Percentiles rank a stretch among this genome's conserved stretches.
Conservation (phyloP, 345 rosid species). For the Conringia planisiliqua region DNA sequence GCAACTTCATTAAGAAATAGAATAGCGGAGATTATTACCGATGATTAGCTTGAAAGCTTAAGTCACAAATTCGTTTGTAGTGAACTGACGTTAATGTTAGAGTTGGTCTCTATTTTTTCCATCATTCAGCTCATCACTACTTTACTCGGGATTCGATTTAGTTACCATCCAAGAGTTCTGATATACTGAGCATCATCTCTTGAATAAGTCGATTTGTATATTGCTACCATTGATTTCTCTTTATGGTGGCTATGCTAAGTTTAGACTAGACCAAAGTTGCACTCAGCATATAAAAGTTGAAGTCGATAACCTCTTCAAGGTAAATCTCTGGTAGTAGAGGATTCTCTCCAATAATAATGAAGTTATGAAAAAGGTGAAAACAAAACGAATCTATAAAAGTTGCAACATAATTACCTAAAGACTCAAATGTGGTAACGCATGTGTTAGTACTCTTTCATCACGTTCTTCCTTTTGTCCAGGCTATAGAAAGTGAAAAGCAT, state of each 20-base stretch:
- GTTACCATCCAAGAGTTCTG: background rate
- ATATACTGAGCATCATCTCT: background rate
- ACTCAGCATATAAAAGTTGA: no score
- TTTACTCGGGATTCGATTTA: background rate
- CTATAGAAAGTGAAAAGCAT: background rate
- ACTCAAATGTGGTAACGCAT: background rate
- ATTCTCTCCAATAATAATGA: background rate
- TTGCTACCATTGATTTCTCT: background rate
- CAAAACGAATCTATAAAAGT: background rate
- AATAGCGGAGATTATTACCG: background rate
- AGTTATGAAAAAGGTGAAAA: background rate
- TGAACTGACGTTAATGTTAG: background rate
- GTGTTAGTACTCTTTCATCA: background rate
- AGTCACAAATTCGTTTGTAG: slow-evolving; percentile 22
- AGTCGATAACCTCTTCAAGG: background rate
- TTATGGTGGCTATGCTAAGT: background rate
- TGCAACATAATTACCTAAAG: background rate
- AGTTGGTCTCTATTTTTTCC: background rate
- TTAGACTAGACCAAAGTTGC: background rate
- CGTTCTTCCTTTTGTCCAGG: slow-evolving; percentile 1
- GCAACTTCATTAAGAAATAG: slow-evolving; percentile 8
- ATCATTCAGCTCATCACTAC: background rate
- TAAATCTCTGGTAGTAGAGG: background rate
- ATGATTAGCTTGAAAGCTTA: background rate
- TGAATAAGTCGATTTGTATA: background rate